A percentile compares a stretch with the other conserved stretches of the same genome.
These are phyloP conservation scores for Plantago elongata DNA, from an alignment of 257 asterid genomes.

Conservation along the genomic window DNA sequence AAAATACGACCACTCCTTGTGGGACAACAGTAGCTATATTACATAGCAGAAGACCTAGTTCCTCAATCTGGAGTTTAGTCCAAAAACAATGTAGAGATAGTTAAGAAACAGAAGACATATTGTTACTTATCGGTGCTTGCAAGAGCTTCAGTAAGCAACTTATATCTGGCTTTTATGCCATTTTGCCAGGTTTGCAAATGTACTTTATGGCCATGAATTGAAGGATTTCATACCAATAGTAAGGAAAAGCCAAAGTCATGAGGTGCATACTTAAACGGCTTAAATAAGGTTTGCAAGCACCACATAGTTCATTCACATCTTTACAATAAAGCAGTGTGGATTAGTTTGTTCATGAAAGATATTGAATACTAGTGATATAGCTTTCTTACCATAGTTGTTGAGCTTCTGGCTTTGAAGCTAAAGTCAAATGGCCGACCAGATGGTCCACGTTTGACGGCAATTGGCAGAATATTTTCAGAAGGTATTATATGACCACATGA, in stretches of 20 bases:
- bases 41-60: constrained; percentile 76
- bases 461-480: constrained; percentile 71
- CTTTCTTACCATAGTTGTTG: constrained; percentile 65
- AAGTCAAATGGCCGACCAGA: constrained; percentile 72
- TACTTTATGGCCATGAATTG: too few species aligned
- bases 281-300: constrained; percentile 8
- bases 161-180: background rate
- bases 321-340: background rate
- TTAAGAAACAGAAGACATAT: background rate
- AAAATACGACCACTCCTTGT: constrained; percentile 79
- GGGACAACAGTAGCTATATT: constrained; percentile 83
- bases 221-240: background rate
- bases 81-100: constrained; percentile 8
- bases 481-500: constrained; percentile 91
- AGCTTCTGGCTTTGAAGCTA: constrained; percentile 71
- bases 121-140: background rate
- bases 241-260: background rate
- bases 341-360: background rate
- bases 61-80: constrained; percentile 58
- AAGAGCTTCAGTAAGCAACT: background rate
- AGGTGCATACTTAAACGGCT: background rate
- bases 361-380: background rate
- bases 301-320: background rate
- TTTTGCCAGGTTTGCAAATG: too few species aligned
- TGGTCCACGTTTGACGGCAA: constrained; percentile 86